Evolutionary conservation across 306 rosid species (phyloP), one percentile per base, ranked within the genome.

Genomic region (Begonia masoniana): DNA sequence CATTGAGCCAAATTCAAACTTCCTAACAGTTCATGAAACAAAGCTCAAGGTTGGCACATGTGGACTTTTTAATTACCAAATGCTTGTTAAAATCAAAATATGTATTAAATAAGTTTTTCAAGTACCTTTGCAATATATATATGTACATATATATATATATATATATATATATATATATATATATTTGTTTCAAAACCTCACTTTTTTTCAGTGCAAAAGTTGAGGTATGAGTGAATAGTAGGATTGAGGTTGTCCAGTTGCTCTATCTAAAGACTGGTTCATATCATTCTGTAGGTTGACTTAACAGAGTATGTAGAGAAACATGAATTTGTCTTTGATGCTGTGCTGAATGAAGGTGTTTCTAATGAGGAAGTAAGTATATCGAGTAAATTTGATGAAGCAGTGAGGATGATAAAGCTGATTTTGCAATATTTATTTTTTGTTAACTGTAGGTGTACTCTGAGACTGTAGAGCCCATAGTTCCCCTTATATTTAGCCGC

Each of bases 381-480:
- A 12, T 17, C 12, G 15, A 47, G 43, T 21, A 14, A 17, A 31
- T 5, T 59, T 52, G 56, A 53, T n/a, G 46, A 45, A 51, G 43
- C 9, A 31, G 8, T 31, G 8, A 5, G 39, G 39, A 31, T 31
- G 9, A 31, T 15, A 41, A 55, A 35, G 41, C 8, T 59, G 62
- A 49, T 26, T 15, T 12, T 15, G 55, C 12, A 62, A 52, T 10
- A 26, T 21, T 13, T 10, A 26, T 21, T 15, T 13, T 41, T 43
- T 41, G 47, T 24, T 8, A 67, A 35, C 71, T 31, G 39, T 31
- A 92, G 99, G 96, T 92, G 15, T 92, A 92, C 66, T 80, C 71
- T 70, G 96, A 92, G 77, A 92, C 99, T 16, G 99, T 92, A 59
- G 99, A 92, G 77, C 99, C 99, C 65, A 87, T 92, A 62, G 99